phyloP scores from a whole-genome alignment of 768 basidiomycete species.

The Rhizopogon vinicolor region DNA sequence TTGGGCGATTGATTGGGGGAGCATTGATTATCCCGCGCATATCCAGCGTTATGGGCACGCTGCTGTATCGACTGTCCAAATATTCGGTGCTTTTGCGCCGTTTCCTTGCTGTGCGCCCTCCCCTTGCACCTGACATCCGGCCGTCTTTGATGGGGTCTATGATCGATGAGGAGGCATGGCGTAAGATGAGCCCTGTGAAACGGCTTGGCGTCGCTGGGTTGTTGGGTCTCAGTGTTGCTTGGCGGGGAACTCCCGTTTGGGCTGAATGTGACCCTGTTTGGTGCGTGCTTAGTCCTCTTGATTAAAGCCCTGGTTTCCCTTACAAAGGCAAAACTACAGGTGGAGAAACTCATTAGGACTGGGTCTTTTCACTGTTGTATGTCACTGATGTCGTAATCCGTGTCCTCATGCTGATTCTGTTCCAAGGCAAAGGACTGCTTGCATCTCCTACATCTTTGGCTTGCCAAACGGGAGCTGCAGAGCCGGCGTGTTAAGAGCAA shows the following conservation, averaged over 20 bases:
- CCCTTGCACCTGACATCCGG: constrained; percentile 6
- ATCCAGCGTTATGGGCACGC: constrained; percentile 57
- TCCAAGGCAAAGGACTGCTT: constrained; percentile 62
- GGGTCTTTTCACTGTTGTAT: constrained; percentile 61
- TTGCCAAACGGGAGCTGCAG: constrained; percentile 68
- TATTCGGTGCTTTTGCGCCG: constrained; percentile 21
- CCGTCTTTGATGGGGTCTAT: constrained; percentile 13
- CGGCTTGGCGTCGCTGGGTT: constrained; percentile 23
- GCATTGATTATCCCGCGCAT: constrained; percentile 66
- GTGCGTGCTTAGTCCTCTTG: constrained; percentile 26
- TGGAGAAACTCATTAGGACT: constrained; percentile 70
- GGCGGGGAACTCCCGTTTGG: constrained; percentile 59
- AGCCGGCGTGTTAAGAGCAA: constrained; percentile 63
- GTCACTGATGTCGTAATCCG: constrained; percentile 10
- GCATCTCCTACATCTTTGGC: constrained; percentile 62
- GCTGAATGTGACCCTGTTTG: constrained; percentile 70
- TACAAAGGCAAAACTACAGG: constrained; percentile 21
- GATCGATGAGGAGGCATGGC: constrained; percentile 11
- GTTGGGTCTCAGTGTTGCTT: constrained; percentile 42
- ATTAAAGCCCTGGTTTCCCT: not conserved
- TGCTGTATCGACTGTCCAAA: constrained; percentile 52
- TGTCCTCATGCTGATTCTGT: not conserved
- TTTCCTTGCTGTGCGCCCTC: constrained; percentile 19
- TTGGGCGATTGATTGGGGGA: constrained; percentile 66
- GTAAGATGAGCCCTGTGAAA: constrained; percentile 14